Conservation (phyloP, 305 asterid genomes). For the Fraxinus velutina region DNA sequence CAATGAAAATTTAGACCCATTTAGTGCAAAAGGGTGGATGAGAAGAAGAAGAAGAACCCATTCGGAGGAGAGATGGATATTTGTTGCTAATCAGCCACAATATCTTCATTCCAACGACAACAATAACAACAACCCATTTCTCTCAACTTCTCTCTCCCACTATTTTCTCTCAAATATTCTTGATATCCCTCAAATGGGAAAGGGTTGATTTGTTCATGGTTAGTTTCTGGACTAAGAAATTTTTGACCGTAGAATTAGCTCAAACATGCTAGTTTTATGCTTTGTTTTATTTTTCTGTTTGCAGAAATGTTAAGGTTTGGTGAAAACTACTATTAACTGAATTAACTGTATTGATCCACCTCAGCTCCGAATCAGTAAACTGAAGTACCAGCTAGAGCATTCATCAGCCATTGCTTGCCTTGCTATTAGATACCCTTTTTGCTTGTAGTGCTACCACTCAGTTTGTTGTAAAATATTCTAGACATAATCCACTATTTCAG, state of each 20-base stretch:
- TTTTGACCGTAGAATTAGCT: background rate
- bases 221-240: background rate
- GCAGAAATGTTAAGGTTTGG: background rate
- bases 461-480: too few relatives aligned
- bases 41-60: background rate
- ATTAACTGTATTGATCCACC: too few relatives aligned
- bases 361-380: too few relatives aligned
- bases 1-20: background rate
- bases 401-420: too few relatives aligned
- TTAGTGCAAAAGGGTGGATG: constrained; percentile 5
- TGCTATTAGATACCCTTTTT: too few relatives aligned
- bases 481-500: too few relatives aligned
- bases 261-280: background rate
- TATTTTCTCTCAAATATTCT: background rate
- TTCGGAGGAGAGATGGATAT: background rate
- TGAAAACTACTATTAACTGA: background rate
- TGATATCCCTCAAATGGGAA: background rate
- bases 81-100: background rate
- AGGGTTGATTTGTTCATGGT: background rate
- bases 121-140: background rate
- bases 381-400: too few relatives aligned
- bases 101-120: background rate
- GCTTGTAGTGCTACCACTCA: too few relatives aligned
- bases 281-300: background rate
- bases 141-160: background rate